phyloP scores from a whole-genome alignment of 139 green algal species.

The Chlorella sp. region DNA sequence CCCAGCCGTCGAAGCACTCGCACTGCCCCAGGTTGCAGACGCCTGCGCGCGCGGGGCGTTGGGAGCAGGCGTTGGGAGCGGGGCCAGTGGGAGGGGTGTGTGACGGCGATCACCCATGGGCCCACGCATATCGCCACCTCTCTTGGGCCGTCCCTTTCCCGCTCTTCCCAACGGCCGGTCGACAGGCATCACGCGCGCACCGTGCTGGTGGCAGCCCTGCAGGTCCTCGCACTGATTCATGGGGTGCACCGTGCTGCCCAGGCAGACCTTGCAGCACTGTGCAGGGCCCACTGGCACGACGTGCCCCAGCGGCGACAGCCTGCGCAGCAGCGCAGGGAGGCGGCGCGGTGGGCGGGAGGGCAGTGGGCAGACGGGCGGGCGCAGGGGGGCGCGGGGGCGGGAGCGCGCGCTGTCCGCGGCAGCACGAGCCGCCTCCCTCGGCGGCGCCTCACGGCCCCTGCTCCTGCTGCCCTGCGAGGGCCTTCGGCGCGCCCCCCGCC shows the following conservation, averaged over 20 bases:
- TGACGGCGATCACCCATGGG: too few relatives aligned
- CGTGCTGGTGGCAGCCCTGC: conserved; percentile 52
- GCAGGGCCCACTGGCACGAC: conserved; percentile 68
- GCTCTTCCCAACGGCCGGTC: too few relatives aligned
- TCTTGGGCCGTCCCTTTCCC: too few relatives aligned
- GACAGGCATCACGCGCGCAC: too few relatives aligned
- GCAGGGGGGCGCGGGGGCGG: background rate
- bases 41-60: too few relatives aligned
- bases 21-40: conserved; percentile 43
- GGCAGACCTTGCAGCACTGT: conserved; percentile 72
- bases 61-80: conserved; percentile 46
- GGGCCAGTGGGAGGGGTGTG: too few relatives aligned
- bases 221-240: conserved; percentile 60
- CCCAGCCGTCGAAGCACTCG: conserved; percentile 66
- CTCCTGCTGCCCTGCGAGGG: background rate
- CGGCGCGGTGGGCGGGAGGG: too few relatives aligned
- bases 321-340: conserved; percentile 5
- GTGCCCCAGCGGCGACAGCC: conserved; percentile 41
- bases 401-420: background rate
- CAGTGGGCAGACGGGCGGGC: background rate
- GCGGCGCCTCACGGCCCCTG: background rate
- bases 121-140: too few relatives aligned
- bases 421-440: background rate
- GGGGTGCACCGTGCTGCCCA: conserved; percentile 46
- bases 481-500: background rate